Percentiles rank a stretch among this genome's conserved stretches.
These are phyloP conservation scores for Vigna radiata DNA, from an alignment of 306 rosid genomes.

Conservation along the genomic window DNA sequence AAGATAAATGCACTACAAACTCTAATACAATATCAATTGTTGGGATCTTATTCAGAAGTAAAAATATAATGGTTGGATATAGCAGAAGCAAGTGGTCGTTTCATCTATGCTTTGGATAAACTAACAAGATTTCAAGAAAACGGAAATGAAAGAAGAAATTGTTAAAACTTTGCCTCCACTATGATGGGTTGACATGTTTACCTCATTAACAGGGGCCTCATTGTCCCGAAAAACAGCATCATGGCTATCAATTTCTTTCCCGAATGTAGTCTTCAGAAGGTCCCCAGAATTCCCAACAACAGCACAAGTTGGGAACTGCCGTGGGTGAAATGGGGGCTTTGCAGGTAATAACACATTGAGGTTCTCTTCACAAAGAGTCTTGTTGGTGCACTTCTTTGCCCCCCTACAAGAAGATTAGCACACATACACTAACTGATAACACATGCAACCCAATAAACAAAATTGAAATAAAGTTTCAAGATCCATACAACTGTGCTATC, in stretches of 20 bases:
- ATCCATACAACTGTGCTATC: constrained; percentile 88
- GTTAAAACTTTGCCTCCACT: neutral
- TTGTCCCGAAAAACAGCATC: constrained; percentile 95
- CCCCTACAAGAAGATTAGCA: constrained; percentile 58
- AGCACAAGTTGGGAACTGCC: constrained; percentile 84
- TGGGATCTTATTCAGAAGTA: constrained; percentile 17
- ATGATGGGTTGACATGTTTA: constrained; percentile 40
- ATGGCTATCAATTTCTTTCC: constrained; percentile 87
- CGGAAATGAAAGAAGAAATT: constrained; percentile 23
- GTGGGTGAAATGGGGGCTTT: constrained; percentile 90
- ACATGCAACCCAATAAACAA: constrained; percentile 22
- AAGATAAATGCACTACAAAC: constrained; percentile 28
- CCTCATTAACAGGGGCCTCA: constrained; percentile 98
- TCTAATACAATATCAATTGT: constrained; percentile 24
- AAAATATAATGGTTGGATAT: constrained; percentile 24
- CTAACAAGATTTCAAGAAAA: constrained; percentile 24
- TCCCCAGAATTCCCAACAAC: constrained; percentile 99
- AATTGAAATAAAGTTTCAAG: constrained; percentile 4
- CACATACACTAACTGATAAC: constrained; percentile 27
- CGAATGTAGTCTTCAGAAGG: constrained; percentile 86
- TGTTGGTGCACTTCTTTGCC: constrained; percentile 75
- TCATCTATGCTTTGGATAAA: constrained; percentile 26
- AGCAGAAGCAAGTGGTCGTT: constrained; percentile 29
- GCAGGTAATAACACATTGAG: constrained; percentile 84
- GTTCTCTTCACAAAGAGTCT: constrained; percentile 87